phyloP scores from a whole-genome alignment of 805 yeast genomes.

The Saccharomycopsis sp. region DNA sequence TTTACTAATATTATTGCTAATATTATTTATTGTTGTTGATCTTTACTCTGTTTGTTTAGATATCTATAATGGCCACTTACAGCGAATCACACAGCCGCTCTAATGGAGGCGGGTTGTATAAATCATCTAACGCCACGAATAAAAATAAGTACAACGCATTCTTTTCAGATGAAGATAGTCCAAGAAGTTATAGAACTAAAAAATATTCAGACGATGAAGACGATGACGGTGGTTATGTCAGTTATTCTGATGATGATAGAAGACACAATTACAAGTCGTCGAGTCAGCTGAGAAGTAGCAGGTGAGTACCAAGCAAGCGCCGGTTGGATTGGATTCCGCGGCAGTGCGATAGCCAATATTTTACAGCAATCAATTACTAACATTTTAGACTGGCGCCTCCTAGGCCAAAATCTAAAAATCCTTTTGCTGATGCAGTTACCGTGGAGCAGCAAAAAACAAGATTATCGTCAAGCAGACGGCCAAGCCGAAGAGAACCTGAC shows the following conservation, averaged over 20 bases:
- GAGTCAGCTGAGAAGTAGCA: not conserved
- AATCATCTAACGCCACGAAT: not conserved
- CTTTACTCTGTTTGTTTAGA: not conserved
- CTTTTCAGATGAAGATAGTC: constrained; percentile 21
- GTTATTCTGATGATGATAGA: constrained; percentile 6
- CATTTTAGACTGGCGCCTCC: constrained; percentile 16
- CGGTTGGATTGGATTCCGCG: too few species aligned
- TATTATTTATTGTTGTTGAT: too few species aligned
- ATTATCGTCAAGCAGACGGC: not conserved
- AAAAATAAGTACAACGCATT: constrained; percentile 18
- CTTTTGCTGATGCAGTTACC: constrained; percentile 19
- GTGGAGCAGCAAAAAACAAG: constrained; percentile 8
- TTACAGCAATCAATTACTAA: too few species aligned
- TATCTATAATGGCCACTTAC: not conserved
- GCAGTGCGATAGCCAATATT: too few species aligned
- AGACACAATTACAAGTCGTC: not conserved
- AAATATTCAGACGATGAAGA: constrained; percentile 20
- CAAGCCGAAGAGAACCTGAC: not conserved
- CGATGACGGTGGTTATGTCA: not conserved
- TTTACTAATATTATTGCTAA: too few species aligned
- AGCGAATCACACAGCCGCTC: not conserved
- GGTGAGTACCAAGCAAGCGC: too few species aligned
- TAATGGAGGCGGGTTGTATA: not conserved
- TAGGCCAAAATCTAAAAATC: constrained; percentile 20
- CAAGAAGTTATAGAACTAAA: constrained; percentile 17